Base-by-base conservation (phyloP, 2,329 filamentous ascomycete genomes). In the Aureobasidium sp. region DNA sequence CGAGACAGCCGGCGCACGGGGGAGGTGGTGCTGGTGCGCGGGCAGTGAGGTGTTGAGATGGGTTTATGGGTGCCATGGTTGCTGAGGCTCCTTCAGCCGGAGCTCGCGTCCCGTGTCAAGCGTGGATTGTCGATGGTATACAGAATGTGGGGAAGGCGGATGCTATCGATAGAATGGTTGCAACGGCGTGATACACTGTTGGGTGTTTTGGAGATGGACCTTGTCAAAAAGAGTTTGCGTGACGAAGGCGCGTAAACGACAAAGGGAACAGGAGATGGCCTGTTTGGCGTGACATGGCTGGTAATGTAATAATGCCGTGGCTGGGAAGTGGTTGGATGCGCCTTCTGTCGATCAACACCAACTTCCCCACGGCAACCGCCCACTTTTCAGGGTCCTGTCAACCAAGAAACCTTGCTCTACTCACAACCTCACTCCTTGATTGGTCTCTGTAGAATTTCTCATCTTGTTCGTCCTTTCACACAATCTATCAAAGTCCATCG, bases 1-100 rank as follows among this genome's bases (percentile, higher is more conserved):
- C 33, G 19, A 49, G 46, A 40, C 63, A 64, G 25, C 63, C 63
- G 17, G 43, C 27, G 23, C 63, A 64, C 6, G 63, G 63, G 3
- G 38, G 33, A 11, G 25, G 63, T 37, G 21, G 55, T 3, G 51
- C 25, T 6, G 57, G 35, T 31, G 61, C 45, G 37, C 63, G 61
- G 5, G 8, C 5, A 2, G 29, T 6, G 8, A 35, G 53, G 25
- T 55, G 45, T 25, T 38, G 25, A 13, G 40, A 43, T 27, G 27
- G 9, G 25, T 29, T 6, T 17, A 40, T 23, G 37, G 55, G 42
- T 27, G 54, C 42, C 54, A 57, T 57, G 5, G 10, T 46, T n/a
- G 51, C 25, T 55, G 13, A 19, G 38, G 19, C 27, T 31, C 37
- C 25, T 42, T 27, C 25, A 40, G 51, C 51, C 11, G 27, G 11